Conservation (phyloP, 2,329 filamentous ascomycete genomes). For the Nothophaeocryptopus gaeumannii region DNA sequence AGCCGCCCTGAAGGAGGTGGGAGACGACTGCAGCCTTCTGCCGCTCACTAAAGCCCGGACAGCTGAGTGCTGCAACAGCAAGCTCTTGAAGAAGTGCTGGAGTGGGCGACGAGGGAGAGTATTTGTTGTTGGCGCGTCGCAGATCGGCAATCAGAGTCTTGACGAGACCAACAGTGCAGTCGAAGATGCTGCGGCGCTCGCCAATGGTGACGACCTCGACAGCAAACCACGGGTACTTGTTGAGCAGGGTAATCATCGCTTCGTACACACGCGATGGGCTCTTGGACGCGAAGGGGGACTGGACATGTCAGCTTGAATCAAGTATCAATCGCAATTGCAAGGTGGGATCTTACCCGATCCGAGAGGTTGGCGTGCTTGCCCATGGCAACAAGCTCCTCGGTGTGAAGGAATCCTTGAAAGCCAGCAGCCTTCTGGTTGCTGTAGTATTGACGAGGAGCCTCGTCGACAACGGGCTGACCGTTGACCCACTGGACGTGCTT, state of each 20-base stretch:
- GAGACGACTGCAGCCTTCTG: slow-evolving; percentile 31
- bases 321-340: slow-evolving; percentile 11
- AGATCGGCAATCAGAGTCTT: slow-evolving; percentile 26
- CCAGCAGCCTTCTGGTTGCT: slow-evolving; percentile 48
- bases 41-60: slow-evolving; percentile 34
- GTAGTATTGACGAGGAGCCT: slow-evolving; percentile 44
- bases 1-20: slow-evolving; percentile 19
- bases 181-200: slow-evolving; percentile 48
- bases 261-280: slow-evolving; percentile 55
- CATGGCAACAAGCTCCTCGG: slow-evolving; percentile 49
- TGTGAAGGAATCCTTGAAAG: slow-evolving; percentile 51
- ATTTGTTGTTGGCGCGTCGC: slow-evolving; percentile 13
- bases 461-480: slow-evolving; percentile 33
- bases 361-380: slow-evolving; percentile 50
- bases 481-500: slow-evolving; percentile 50
- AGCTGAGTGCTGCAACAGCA: slow-evolving; percentile 30
- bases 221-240: slow-evolving; percentile 55
- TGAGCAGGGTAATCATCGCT: slow-evolving; percentile 50
- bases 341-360: slow-evolving; percentile 42
- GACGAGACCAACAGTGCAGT: slow-evolving; percentile 29
- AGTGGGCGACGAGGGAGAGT: slow-evolving; percentile 22
- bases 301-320: slow-evolving; percentile 2
- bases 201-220: slow-evolving; percentile 45
- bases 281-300: slow-evolving; percentile 51
- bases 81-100: slow-evolving; percentile 33